Evolutionary conservation across 179 eudicot genomes (phyloP).

Genomic region (Nepenthes alata): DNA sequence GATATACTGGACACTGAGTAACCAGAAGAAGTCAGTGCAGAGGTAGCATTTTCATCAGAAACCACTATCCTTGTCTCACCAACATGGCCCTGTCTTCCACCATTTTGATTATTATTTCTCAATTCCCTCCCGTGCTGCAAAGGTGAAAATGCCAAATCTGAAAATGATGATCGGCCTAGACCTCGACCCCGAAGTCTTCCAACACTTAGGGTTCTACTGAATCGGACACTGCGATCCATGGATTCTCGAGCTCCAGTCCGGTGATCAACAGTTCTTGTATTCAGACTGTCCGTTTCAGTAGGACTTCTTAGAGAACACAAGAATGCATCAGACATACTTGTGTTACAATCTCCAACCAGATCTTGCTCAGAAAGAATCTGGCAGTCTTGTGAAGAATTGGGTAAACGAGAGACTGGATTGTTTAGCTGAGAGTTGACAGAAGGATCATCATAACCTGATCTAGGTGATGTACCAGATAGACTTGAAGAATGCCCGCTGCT

Average conservation of each 20-base stretch:
- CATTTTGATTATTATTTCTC: slow-evolving; percentile 15
- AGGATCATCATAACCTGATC: slow-evolving; percentile 25
- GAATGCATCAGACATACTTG: slow-evolving; percentile 17
- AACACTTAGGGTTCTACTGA: slow-evolving; percentile 90
- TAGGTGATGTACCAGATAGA: slow-evolving; percentile 23
- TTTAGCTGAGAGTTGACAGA: slow-evolving; percentile 18
- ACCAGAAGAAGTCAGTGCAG: slow-evolving; percentile 33
- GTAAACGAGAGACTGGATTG: slow-evolving; percentile 20
- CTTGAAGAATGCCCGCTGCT: slow-evolving; percentile 37
- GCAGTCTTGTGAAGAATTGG: slow-evolving; percentile 22
- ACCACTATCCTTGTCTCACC: slow-evolving; percentile 18
- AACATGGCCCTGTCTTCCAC: slow-evolving; percentile 11
- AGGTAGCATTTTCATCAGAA: slow-evolving; percentile 29
- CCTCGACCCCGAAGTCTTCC: slow-evolving; percentile 98
- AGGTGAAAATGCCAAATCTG: slow-evolving; percentile 47
- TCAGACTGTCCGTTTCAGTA: slow-evolving; percentile 26
- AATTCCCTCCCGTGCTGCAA: slow-evolving; percentile 37
- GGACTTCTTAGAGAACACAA: slow-evolving; percentile 33
- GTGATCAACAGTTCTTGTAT: slow-evolving; percentile 39
- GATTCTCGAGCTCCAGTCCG: slow-evolving; percentile 51
- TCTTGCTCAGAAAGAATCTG: slow-evolving; percentile 22
- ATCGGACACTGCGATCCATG: slow-evolving; percentile 62
- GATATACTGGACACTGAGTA: slow-evolving; percentile 25
- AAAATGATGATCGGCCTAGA: slow-evolving; percentile 61
- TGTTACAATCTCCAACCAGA: slow-evolving; percentile 22